Evolutionary conservation across 495 filamentous ascomycete species (phyloP).

Genomic region (Friedmanniomyces endolithicus): DNA sequence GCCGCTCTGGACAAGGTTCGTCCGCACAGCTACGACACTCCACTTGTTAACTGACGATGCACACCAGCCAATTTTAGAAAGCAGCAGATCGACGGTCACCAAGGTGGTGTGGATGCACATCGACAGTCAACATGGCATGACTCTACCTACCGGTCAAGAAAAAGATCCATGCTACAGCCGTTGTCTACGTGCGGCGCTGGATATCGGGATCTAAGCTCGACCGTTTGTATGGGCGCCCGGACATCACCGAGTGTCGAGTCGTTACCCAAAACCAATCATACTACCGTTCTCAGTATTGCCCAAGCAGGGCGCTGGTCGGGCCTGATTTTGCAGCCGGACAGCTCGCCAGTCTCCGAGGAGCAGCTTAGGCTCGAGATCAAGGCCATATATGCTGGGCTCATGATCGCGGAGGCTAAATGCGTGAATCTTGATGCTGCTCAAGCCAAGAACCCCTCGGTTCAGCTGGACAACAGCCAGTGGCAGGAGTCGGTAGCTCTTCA

Average conservation of each 20-base stretch:
- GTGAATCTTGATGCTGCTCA: slow-evolving; percentile 52
- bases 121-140: neutral
- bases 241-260: neutral
- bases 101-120: neutral
- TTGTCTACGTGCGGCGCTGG: too few species aligned
- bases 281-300: neutral
- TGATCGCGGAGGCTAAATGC: slow-evolving; percentile 71
- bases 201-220: neutral
- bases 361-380: slow-evolving; percentile 57
- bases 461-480: slow-evolving; percentile 53
- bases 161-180: neutral
- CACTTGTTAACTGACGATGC: too few species aligned
- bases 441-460: slow-evolving; percentile 11
- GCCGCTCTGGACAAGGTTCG: too few species aligned
- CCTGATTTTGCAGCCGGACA: slow-evolving; percentile 42
- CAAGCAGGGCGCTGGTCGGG: neutral
- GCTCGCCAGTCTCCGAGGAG: slow-evolving; percentile 57
- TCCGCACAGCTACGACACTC: too few species aligned
- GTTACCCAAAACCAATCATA: neutral
- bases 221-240: too few species aligned
- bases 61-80: too few species aligned
- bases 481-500: slow-evolving; percentile 61
- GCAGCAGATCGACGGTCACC: too few species aligned
- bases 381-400: slow-evolving; percentile 61
- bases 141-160: neutral